Conservation (phyloP, 805 yeast genomes). For the Blastobotrys attinorum region DNA sequence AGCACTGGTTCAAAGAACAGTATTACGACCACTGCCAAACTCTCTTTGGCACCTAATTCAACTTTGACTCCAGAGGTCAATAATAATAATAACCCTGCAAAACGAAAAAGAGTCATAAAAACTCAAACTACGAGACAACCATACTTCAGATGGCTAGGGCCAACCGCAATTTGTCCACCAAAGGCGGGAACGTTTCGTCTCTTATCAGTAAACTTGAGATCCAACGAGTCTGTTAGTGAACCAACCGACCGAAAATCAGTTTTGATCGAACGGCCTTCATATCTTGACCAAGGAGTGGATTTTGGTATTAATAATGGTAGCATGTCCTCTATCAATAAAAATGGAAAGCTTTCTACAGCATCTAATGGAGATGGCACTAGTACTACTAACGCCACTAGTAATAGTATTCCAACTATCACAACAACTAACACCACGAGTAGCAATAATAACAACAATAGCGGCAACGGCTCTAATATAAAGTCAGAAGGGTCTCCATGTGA, state of each 20-base stretch:
- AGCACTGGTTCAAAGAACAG: neutral
- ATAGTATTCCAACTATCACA: too few relatives aligned
- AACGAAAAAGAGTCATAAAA: neutral
- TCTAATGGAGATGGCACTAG: too few relatives aligned
- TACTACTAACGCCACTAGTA: too few relatives aligned
- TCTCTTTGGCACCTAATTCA: neutral
- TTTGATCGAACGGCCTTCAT: conserved; percentile 10
- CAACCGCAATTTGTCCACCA: conserved; percentile 26
- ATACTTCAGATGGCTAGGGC: conserved; percentile 25
- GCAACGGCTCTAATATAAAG: too few relatives aligned
- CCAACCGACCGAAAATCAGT: conserved; percentile 7
- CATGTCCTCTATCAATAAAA: neutral
- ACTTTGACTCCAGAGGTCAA: neutral
- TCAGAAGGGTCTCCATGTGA: too few relatives aligned
- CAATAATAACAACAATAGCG: too few relatives aligned
- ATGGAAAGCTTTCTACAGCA: neutral
- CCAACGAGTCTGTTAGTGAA: conserved; percentile 8
- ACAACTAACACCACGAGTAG: too few relatives aligned
- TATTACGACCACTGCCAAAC: neutral
- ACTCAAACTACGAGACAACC: conserved; percentile 19
- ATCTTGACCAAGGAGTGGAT: too few relatives aligned
- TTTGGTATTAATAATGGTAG: too few relatives aligned
- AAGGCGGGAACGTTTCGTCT: conserved; percentile 20
- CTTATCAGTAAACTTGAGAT: conserved; percentile 21
- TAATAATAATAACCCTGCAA: too few relatives aligned